phyloP scores from a whole-genome alignment of 306 rosid genomes.

The Cicer pinnatifidum region DNA sequence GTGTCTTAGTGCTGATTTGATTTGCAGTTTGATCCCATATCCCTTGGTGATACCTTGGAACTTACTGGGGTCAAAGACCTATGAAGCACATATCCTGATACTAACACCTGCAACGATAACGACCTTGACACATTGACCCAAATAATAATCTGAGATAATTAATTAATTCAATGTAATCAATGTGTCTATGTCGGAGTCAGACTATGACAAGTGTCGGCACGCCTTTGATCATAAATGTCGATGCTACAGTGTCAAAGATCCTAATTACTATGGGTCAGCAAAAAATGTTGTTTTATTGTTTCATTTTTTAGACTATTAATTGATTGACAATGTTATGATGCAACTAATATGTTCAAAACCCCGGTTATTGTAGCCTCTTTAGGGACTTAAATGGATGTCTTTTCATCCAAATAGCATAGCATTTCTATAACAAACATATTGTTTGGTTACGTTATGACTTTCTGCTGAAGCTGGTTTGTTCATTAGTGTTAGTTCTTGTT shows the following conservation, averaged over 20 bases:
- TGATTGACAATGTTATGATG: constrained; percentile 30
- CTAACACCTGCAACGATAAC: too few relatives aligned
- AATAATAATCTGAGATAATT: too few relatives aligned
- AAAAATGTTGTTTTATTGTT: not conserved
- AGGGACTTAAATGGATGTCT: not conserved
- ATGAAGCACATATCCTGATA: too few relatives aligned
- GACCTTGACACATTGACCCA: too few relatives aligned
- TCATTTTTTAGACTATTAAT: constrained; percentile 8
- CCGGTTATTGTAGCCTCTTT: constrained; percentile 1
- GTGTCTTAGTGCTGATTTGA: constrained; percentile 9
- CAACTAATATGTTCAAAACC: constrained; percentile 19
- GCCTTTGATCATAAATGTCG: too few relatives aligned
- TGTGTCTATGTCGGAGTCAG: too few relatives aligned
- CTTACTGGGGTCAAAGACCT: too few relatives aligned
- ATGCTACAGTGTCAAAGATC: too few relatives aligned
- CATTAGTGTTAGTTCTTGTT: constrained; percentile 11
- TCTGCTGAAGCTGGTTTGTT: constrained; percentile 25
- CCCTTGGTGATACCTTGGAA: too few relatives aligned
- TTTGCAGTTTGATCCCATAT: not conserved
- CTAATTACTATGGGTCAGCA: too few relatives aligned
- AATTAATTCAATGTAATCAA: too few relatives aligned
- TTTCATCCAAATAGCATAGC: not conserved
- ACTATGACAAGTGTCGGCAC: too few relatives aligned
- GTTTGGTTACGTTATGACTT: constrained; percentile 22
- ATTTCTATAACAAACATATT: not conserved